Conservation (phyloP, 1,284 basidiomycete species). For the Melanopsichium pennsylvanicum region DNA sequence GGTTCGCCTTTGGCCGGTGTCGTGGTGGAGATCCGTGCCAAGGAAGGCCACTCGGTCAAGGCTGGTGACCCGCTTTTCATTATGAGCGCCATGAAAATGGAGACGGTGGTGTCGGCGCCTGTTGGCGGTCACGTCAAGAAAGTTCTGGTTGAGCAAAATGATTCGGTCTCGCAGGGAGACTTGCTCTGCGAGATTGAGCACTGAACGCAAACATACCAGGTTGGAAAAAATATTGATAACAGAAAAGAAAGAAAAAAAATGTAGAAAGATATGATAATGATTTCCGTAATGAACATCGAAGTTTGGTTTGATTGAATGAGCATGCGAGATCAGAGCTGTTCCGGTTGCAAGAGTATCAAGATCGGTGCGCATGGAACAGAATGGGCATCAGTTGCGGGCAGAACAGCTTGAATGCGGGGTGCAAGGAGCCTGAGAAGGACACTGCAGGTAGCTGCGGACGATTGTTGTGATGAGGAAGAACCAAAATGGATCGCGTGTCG, state of each 20-base stretch:
- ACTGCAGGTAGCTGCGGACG: no score
- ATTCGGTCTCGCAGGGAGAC: slow-evolving; percentile 87
- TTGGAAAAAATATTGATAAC: no score
- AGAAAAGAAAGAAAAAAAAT: slow-evolving; percentile 4
- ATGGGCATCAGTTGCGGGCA: no score
- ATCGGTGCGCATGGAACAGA: no score
- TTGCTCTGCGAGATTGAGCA: slow-evolving; percentile 74
- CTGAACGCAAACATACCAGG: not conserved
- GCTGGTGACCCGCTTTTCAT: slow-evolving; percentile 89
- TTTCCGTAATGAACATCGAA: slow-evolving; percentile 1
- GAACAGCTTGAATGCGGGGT: no score
- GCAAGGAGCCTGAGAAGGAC: no score
- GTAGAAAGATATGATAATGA: slow-evolving; percentile 8
- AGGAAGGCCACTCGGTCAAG: slow-evolving; percentile 95
- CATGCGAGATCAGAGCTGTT: not conserved
- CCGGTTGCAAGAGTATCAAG: no score
- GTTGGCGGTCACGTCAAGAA: slow-evolving; percentile 94
- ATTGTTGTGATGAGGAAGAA: no score
- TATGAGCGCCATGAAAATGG: slow-evolving; percentile 71
- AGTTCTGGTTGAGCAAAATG: slow-evolving; percentile 77
- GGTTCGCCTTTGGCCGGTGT: slow-evolving; percentile 86
- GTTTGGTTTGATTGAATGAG: not conserved
- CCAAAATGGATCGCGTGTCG: not conserved
- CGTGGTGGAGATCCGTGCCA: slow-evolving; percentile 94
- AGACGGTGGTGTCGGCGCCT: slow-evolving; percentile 91